phyloP scores from a whole-genome alignment of 345 rosid species.

The Arabidopsis thaliana region DNA sequence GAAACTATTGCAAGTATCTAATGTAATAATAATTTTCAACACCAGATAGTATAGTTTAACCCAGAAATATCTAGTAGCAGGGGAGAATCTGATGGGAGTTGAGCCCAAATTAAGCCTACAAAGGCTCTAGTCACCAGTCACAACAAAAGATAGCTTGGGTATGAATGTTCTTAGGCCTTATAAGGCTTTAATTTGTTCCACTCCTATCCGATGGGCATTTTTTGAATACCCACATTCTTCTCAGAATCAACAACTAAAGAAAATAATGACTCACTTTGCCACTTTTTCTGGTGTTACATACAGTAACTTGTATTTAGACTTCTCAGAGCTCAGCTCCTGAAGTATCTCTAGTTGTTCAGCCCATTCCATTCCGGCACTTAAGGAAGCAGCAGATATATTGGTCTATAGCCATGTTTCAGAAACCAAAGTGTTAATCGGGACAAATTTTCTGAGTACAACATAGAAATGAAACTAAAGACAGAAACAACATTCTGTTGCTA shows the following conservation, averaged over 20 bases:
- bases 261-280: conserved; percentile 71
- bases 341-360: conserved; percentile 84
- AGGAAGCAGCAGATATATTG: conserved; percentile 84
- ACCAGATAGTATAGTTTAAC: not conserved
- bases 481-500: conserved; percentile 10
- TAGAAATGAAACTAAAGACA: not conserved
- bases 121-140: not conserved
- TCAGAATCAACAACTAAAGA: conserved; percentile 7
- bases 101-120: not conserved
- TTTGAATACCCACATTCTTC: not conserved
- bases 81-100: not conserved
- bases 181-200: conserved; percentile 22
- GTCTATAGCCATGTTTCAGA: conserved; percentile 50
- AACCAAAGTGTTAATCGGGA: conserved; percentile 5
- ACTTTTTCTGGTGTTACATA: conserved; percentile 97
- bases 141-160: conserved; percentile 14
- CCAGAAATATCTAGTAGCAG: not conserved
- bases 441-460: not conserved
- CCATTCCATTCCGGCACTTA: conserved; percentile 95
- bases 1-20: not conserved
- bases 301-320: conserved; percentile 76
- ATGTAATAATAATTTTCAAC: not conserved
- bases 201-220: not conserved
- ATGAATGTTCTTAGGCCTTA: conserved; percentile 13
- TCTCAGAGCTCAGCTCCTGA: conserved; percentile 76